Conservation (phyloP, 75 land plant species). For the Adiantum capillusveneris region DNA sequence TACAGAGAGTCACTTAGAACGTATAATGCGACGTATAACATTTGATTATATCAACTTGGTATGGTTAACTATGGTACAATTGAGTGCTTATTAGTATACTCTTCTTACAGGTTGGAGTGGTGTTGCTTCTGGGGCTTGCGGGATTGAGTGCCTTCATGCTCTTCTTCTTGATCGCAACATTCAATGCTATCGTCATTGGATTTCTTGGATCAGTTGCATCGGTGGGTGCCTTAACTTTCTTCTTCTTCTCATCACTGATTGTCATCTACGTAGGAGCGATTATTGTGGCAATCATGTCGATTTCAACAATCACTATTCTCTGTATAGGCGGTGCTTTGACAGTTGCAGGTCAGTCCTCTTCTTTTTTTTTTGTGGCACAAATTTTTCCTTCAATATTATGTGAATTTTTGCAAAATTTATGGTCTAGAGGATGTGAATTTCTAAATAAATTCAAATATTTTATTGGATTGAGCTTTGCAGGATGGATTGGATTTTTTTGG, state of each 20-base stretch:
- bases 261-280: slow-evolving; percentile 66
- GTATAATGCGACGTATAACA: too few species aligned
- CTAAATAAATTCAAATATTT: too few species aligned
- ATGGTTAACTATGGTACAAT: too few species aligned
- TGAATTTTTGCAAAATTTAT: too few species aligned
- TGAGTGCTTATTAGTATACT: too few species aligned
- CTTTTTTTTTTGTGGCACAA: background rate
- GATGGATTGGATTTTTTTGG: slow-evolving; percentile 63
- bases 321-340: slow-evolving; percentile 50
- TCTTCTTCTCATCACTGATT: slow-evolving; percentile 58
- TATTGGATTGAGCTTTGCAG: slow-evolving; percentile 14
- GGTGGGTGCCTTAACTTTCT: slow-evolving; percentile 72
- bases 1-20: too few species aligned
- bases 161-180: slow-evolving; percentile 61
- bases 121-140: slow-evolving; percentile 44
- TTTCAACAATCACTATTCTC: slow-evolving; percentile 49
- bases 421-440: too few species aligned
- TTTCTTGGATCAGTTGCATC: slow-evolving; percentile 68
- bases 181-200: slow-evolving; percentile 57
- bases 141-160: slow-evolving; percentile 54
- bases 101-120: slow-evolving; percentile 65
- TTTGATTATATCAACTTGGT: too few species aligned
- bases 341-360: slow-evolving; percentile 39
- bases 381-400: too few species aligned
- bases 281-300: slow-evolving; percentile 44